phyloP scores from a whole-genome alignment of 768 basidiomycete genomes.

The Boletus rubescentipes region DNA sequence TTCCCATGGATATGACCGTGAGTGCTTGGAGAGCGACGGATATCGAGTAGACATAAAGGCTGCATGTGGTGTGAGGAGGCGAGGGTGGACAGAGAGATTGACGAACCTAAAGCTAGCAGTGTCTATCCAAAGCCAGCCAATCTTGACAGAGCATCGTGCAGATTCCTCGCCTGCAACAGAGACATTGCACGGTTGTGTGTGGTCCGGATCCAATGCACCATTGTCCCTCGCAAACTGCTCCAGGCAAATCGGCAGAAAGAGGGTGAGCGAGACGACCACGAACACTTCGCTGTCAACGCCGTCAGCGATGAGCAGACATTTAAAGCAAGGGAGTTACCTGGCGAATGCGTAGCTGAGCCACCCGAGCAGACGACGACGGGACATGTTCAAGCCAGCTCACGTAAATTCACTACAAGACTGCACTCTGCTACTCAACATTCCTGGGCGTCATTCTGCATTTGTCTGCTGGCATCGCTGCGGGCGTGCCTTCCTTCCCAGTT shows the following conservation, averaged over 20 bases:
- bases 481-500: too few relatives aligned
- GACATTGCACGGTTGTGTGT: slow-evolving; percentile 52
- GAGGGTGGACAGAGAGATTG: neutral
- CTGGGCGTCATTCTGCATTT: too few relatives aligned
- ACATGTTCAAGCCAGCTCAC: slow-evolving; percentile 1
- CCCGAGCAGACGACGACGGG: slow-evolving; percentile 51
- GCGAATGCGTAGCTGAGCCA: slow-evolving; percentile 89
- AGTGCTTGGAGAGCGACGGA: slow-evolving; percentile 89
- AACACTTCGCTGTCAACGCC: slow-evolving; percentile 64
- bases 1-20: slow-evolving; percentile 94
- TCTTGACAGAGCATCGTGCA: slow-evolving; percentile 71
- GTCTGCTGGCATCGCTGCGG: too few relatives aligned
- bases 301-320: neutral
- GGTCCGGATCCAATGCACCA: slow-evolving; percentile 73
- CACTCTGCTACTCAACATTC: too few relatives aligned
- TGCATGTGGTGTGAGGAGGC: slow-evolving; percentile 27
- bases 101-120: slow-evolving; percentile 85
- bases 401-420: neutral
- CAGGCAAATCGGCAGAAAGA: slow-evolving; percentile 80
- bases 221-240: slow-evolving; percentile 91
- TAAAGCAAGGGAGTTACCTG: slow-evolving; percentile 42
- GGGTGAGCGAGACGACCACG: slow-evolving; percentile 74
- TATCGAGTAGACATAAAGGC: slow-evolving; percentile 84
- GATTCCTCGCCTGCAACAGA: slow-evolving; percentile 12
- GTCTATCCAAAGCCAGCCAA: slow-evolving; percentile 87